Conservation (phyloP, 176 grass and related monocot species). For the Neostapfia colusana region DNA sequence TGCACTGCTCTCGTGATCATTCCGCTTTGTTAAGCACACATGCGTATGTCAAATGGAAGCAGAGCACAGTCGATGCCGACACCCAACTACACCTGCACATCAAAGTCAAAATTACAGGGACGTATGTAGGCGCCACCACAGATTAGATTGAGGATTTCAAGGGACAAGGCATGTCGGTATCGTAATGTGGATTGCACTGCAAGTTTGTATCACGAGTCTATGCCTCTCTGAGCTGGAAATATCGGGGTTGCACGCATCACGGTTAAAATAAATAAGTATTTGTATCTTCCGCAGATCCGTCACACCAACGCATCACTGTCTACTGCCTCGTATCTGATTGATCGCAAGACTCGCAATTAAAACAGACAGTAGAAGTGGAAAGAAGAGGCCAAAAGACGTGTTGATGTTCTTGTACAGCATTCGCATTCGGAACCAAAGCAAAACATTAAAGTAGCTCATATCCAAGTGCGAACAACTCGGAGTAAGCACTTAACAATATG, state of each 20-base stretch:
- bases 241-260: background rate
- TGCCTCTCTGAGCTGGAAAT: background rate
- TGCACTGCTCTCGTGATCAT: background rate
- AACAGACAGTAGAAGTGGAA: background rate
- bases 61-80: slow-evolving; percentile 11
- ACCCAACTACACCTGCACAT: background rate
- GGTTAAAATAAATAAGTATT: background rate
- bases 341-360: background rate
- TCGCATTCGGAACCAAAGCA: background rate
- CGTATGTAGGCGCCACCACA: background rate
- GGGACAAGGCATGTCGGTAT: slow-evolving; percentile 2
- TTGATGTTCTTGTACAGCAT: background rate
- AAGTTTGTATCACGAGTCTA: background rate
- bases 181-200: background rate
- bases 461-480: background rate
- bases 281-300: background rate
- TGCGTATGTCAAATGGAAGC: background rate
- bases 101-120: slow-evolving; percentile 22
- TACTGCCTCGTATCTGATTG: background rate
- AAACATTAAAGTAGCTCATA: background rate
- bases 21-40: background rate
- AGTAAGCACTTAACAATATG: background rate
- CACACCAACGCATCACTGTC: background rate
- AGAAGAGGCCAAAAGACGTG: background rate
- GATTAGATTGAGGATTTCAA: background rate